Base-by-base conservation (phyloP, 192 early-diverging fungal genomes). In the Phlyctochytrium bullatum region DNA sequence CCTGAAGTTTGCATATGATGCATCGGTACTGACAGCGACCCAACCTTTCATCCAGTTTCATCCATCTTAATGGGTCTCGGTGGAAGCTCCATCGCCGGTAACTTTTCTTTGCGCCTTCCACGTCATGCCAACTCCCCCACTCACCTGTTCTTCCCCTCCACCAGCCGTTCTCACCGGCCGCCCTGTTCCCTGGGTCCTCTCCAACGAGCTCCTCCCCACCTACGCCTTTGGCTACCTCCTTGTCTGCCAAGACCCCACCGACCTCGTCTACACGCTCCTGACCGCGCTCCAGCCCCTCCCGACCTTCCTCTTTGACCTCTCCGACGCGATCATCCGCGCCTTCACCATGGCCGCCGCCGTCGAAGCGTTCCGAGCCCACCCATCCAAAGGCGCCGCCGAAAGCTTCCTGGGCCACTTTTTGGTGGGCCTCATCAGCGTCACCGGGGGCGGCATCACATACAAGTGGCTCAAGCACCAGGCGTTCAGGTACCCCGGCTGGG, bases 201-300 rank as follows among this genome's bases (percentile, higher is more conserved):
- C 66, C 47, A 75, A 75, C 62, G 27, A 28, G 17, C 31, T 68
- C n/a, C 17, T 78, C 27, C 70, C 70, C 14, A 29, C 73, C 47
- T 75, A 74, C 59, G 36, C 59, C 28, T 10, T 61, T 34, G 77
- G 77, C 62, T 72, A 66, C 73, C 51, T 78, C 50, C 29, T 75
- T 34, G 67, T 78, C 40, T 70, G 53, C 67, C 60, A 72, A 28
- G 61, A 58, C 28, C 67, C 73, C 17, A 57, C 54, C 20, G 54
- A 57, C 54, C 23, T 67, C 50, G 34, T 75, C 58, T 75, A 53
- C 54, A 30, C 56, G 27, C 12, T 78, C 63, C 59, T 78, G 10
- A 27, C 29, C 53, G 4, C 54, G 0, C 32, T 71, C 52, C 47
- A 35, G 14, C 61, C 59, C 23, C 6, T 69, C 57, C 36, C 51